Conservation (phyloP, 176 grass and related monocot species). For the Phoenix roebelenii region DNA sequence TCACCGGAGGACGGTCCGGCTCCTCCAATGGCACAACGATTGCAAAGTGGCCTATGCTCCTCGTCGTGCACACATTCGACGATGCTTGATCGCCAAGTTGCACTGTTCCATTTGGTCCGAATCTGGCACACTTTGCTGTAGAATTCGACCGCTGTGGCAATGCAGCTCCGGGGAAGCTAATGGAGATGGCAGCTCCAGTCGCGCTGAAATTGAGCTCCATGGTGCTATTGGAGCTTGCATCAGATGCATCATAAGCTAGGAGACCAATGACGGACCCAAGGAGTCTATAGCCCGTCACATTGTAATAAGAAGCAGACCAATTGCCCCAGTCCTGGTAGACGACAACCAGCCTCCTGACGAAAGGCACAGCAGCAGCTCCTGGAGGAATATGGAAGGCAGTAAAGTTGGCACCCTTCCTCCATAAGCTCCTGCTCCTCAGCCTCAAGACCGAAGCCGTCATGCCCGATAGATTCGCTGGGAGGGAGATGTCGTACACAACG, state of each 20-base stretch:
- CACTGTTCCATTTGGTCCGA: conserved; percentile 14
- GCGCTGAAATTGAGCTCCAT: conserved; percentile 3
- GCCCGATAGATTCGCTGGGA: conserved; percentile 8
- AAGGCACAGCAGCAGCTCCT: conserved; percentile 1
- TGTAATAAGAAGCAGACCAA: conserved; percentile 12
- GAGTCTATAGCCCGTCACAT: conserved; percentile 6
- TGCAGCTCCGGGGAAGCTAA: conserved; percentile 5
- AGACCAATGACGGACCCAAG: conserved; percentile 6
- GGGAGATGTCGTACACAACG: conserved; percentile 3
- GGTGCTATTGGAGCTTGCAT: background rate
- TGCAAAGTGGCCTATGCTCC: conserved; percentile 13
- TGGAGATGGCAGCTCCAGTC: background rate
- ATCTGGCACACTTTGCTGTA: conserved; percentile 2
- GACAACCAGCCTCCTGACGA: conserved; percentile 3
- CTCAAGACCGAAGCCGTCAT: conserved; percentile 10
- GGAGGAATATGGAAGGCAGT: conserved; percentile 7
- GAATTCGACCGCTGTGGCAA: background rate
- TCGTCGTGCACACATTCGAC: background rate
- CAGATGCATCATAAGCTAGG: conserved; percentile 17
- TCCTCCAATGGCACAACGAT: background rate
- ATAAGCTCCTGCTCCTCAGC: conserved; percentile 13
- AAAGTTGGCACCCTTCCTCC: conserved; percentile 11
- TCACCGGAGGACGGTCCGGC: background rate
- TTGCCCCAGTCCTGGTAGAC: conserved; percentile 17
- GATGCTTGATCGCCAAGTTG: background rate